Conservation (phyloP, 441 rosid genomes). For the Eruca vesicaria region DNA sequence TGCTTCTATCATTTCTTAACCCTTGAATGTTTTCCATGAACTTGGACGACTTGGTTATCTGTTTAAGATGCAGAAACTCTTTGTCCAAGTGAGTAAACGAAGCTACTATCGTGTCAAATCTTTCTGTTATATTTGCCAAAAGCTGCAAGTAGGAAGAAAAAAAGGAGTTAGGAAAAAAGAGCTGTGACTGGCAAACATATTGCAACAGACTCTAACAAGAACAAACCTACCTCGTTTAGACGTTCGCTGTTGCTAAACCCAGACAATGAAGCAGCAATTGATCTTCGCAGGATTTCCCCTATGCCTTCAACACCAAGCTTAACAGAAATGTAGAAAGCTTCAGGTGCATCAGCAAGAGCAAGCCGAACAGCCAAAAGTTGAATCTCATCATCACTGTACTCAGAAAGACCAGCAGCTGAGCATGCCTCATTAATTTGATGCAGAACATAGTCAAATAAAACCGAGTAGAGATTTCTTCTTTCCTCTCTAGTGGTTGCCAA, state of each 20-base stretch:
- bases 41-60: constrained; percentile 76
- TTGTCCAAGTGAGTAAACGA: constrained; percentile 90
- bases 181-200: constrained; percentile 6
- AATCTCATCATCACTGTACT: constrained; percentile 86
- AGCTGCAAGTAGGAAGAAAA: constrained; percentile 58
- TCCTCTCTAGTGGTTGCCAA: constrained; percentile 85
- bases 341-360: constrained; percentile 90
- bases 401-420: constrained; percentile 77
- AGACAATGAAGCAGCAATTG: constrained; percentile 76
- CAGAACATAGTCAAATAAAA: constrained; percentile 84
- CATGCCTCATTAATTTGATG: constrained; percentile 90
- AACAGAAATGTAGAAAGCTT: constrained; percentile 93
- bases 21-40: constrained; percentile 54
- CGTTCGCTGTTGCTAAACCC: constrained; percentile 84
- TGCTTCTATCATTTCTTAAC: constrained; percentile 45
- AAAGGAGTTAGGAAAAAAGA: constrained; percentile 15
- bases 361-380: constrained; percentile 84
- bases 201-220: constrained; percentile 5
- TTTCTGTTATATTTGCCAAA: constrained; percentile 79
- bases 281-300: constrained; percentile 92
- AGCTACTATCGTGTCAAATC: constrained; percentile 71
- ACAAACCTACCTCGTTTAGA: constrained; percentile 62
- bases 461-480: constrained; percentile 85
- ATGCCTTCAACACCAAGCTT: constrained; percentile 97
- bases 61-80: constrained; percentile 83